Conservation (phyloP, 495 filamentous ascomycete genomes). For the Penicillium egyptiacum region DNA sequence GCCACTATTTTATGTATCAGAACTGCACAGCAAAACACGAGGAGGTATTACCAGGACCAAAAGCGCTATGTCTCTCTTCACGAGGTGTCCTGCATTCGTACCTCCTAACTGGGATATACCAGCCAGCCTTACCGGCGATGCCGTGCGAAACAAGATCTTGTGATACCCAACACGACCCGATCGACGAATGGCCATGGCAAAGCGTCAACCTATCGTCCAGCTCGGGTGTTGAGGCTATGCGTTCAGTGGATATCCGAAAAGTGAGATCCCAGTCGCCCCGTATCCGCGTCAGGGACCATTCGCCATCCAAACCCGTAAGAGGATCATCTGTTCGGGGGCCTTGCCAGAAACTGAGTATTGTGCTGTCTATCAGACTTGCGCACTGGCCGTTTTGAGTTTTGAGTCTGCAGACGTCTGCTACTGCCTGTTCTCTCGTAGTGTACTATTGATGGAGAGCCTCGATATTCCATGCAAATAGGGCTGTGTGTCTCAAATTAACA, state of each 20-base stretch:
- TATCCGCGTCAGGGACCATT: not conserved
- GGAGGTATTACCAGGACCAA: not conserved
- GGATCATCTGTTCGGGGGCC: not conserved
- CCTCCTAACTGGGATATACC: slow-evolving; percentile 12
- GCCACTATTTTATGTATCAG: not conserved
- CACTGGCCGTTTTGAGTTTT: not conserved
- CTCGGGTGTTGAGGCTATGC: slow-evolving; percentile 1
- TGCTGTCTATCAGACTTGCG: not conserved
- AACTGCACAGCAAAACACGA: not conserved
- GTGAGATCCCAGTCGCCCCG: not conserved
- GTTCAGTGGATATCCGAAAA: not conserved
- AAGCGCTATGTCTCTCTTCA: not conserved
- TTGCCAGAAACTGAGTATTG: not conserved
- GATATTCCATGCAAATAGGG: not conserved
- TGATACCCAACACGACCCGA: not conserved
- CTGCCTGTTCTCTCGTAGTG: not conserved
- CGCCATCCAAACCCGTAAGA: not conserved
- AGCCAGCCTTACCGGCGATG: not conserved
- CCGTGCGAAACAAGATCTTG: not conserved
- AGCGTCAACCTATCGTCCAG: not conserved
- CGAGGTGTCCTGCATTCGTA: slow-evolving; percentile 6
- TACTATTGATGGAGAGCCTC: not conserved
- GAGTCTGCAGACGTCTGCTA: not conserved
- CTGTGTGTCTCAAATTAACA: not conserved
- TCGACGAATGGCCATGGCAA: not conserved